Evolutionary conservation across 2,329 filamentous ascomycete genomes (phyloP), one percentile per base, ranked within the genome.

Genomic region (Epichloe brachyelytri): DNA sequence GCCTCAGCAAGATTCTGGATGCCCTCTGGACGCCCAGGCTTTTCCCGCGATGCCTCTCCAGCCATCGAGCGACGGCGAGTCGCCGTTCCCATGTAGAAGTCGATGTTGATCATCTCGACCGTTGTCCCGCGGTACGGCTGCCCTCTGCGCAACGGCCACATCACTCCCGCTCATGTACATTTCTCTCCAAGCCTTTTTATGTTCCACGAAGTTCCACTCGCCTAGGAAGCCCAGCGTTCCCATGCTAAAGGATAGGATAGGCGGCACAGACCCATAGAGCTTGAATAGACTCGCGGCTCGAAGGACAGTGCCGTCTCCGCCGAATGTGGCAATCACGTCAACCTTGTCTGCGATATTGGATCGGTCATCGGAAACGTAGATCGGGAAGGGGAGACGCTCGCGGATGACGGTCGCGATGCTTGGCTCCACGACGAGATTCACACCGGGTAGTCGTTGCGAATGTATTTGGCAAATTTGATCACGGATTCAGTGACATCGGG

Each of bases 231-330:
- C 93, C 1, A 98, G 72, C 0, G 91, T 94, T 5, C 93, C 93
- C 88, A 98, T 96, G 64, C 89, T 95, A 63, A 98, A 98, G 1
- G 88, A 89, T 7, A 98, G 73, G 36, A 98, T 86, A 0, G 93
- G 93, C 0, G 93, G 93, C 0, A 98, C 91, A 43, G 82, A 81
- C 2, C 78, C 75, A 43, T 86, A 82, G 38, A 87, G 84, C 53
- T 88, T 88, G 69, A 67, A 97, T 5, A 96, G 53, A 51, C 66
- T 68, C 6, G 66, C 66, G 1, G 66, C 66, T 20, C 66, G 61
- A 12, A 68, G 54, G 8, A 68, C 66, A 3, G 66, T 68, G 8
- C 66, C 66, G 15, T 98, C 93, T 41, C 93, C 93, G 49, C 93
- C 93, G 47, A 98, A 80, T 0, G 93, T 97, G 43, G 88, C 83